Conservation (phyloP, 768 basidiomycete genomes). For the Leccinum imitatum region DNA sequence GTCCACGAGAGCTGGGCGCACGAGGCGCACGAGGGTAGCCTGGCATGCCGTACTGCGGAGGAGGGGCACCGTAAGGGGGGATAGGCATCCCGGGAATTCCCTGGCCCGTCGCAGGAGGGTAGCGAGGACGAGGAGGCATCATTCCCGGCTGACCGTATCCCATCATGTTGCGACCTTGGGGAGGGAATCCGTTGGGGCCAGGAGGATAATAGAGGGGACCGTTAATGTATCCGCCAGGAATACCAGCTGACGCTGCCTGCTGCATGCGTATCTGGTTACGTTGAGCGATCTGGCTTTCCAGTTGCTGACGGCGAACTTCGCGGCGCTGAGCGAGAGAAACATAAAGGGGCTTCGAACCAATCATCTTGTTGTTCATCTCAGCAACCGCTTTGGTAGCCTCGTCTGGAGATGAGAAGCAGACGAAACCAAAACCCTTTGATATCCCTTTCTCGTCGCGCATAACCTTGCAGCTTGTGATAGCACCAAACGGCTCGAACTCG, state of each 20-base stretch:
- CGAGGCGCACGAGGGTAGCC: constrained; percentile 63
- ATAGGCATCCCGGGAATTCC: constrained; percentile 72
- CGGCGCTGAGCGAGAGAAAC: constrained; percentile 98
- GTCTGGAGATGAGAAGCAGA: constrained; percentile 97
- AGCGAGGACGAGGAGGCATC: constrained; percentile 86
- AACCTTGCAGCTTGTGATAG: constrained; percentile 98
- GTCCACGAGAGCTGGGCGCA: constrained; percentile 63
- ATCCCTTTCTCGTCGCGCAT: constrained; percentile 96
- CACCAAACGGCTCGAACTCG: constrained; percentile 96
- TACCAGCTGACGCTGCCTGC: constrained; percentile 83
- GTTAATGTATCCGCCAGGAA: constrained; percentile 55
- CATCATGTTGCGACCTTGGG: constrained; percentile 60
- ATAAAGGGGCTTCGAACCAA: constrained; percentile 96
- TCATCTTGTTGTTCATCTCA: constrained; percentile 99
- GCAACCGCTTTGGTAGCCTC: constrained; percentile 99
- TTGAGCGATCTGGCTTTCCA: constrained; percentile 98
- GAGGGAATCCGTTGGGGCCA: constrained; percentile 78
- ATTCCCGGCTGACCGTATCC: constrained; percentile 85
- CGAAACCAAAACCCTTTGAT: constrained; percentile 98
- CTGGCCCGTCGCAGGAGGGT: constrained; percentile 66
- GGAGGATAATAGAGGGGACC: constrained; percentile 72
- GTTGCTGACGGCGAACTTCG: constrained; percentile 95
- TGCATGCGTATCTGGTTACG: constrained; percentile 95
- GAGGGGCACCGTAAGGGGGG: constrained; percentile 69
- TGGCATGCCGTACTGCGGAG: constrained; percentile 75